Conservation (phyloP, 441 rosid species). For the Euphorbia schlechtendalii region DNA sequence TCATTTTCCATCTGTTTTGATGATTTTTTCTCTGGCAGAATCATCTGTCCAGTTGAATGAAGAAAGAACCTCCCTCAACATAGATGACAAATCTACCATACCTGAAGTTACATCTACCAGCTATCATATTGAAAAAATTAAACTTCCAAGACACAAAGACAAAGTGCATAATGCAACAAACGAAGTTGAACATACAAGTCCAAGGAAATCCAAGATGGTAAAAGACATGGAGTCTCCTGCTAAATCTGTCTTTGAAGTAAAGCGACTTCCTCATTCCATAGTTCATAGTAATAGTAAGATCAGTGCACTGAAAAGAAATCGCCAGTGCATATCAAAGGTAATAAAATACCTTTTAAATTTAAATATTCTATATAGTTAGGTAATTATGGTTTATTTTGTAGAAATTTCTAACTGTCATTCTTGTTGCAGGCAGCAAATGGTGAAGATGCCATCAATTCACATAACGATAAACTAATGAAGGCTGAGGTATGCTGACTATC, state of each 20-base stretch:
- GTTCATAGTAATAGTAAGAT: constrained; percentile 23
- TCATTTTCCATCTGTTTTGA: constrained; percentile 3
- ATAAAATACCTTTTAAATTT: constrained; percentile 3
- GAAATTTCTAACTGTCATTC: constrained; percentile 13
- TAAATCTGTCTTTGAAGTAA: constrained; percentile 33
- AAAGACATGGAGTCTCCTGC: constrained; percentile 27
- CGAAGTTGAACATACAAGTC: constrained; percentile 32
- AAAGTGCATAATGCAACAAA: constrained; percentile 23
- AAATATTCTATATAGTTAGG: neutral
- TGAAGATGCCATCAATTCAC: constrained; percentile 34
- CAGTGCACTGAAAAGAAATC: constrained; percentile 41
- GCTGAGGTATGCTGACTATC: constrained; percentile 38
- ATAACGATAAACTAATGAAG: constrained; percentile 25
- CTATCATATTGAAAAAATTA: constrained; percentile 35
- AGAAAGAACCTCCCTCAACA: constrained; percentile 36
- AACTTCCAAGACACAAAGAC: constrained; percentile 37
- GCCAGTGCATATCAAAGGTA: constrained; percentile 44
- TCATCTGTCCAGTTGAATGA: constrained; percentile 57
- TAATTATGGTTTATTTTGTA: constrained; percentile 7
- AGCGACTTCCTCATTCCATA: constrained; percentile 30
- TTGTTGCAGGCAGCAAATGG: constrained; percentile 37
- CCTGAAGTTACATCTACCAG: constrained; percentile 45
- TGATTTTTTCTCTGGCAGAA: constrained; percentile 30
- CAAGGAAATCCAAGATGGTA: constrained; percentile 51
- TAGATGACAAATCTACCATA: constrained; percentile 40